phyloP scores from a whole-genome alignment of 108 stramenopile genomes.

The Parietichytrium sp. region DNA sequence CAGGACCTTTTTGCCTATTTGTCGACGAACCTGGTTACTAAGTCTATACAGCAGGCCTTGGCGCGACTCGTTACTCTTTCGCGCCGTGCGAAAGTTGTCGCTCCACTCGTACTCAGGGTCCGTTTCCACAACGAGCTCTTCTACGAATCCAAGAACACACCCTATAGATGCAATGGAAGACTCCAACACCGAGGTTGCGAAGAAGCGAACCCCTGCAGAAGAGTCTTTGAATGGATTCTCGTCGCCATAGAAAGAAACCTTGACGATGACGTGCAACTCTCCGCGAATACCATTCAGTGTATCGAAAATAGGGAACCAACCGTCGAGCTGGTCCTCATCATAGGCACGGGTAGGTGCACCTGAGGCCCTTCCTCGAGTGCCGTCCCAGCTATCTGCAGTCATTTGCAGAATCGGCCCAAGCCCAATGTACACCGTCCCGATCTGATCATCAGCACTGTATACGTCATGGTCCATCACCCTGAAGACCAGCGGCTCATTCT shows the following conservation, averaged over 20 bases:
- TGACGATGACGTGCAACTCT: conserved; percentile 77
- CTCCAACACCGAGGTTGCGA: conserved; percentile 82
- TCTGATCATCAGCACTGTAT: conserved; percentile 62
- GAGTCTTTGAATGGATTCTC: conserved; percentile 91
- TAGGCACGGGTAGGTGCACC: conserved; percentile 37
- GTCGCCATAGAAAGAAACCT: conserved; percentile 88
- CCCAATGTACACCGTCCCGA: conserved; percentile 91
- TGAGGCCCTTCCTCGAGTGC: conserved; percentile 47
- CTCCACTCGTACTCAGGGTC: conserved; percentile 88
- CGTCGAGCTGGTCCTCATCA: conserved; percentile 65
- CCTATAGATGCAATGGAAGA: conserved; percentile 66
- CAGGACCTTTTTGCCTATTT: conserved; percentile 76
- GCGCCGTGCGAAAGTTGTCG: conserved; percentile 72
- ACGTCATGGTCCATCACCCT: conserved; percentile 77
- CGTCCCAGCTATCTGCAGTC: conserved; percentile 67
- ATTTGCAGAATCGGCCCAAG: conserved; percentile 79
- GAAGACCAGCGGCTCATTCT: conserved; percentile 91
- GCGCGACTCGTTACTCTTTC: conserved; percentile 80
- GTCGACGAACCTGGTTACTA: conserved; percentile 77
- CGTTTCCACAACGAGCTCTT: conserved; percentile 92
- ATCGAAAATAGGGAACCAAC: conserved; percentile 93
- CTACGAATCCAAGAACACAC: conserved; percentile 90
- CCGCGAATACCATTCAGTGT: conserved; percentile 85
- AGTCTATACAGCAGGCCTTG: conserved; percentile 85
- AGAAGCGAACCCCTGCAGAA: conserved; percentile 88